Conservation (phyloP, 805 yeast species). For the Pichia californica region DNA sequence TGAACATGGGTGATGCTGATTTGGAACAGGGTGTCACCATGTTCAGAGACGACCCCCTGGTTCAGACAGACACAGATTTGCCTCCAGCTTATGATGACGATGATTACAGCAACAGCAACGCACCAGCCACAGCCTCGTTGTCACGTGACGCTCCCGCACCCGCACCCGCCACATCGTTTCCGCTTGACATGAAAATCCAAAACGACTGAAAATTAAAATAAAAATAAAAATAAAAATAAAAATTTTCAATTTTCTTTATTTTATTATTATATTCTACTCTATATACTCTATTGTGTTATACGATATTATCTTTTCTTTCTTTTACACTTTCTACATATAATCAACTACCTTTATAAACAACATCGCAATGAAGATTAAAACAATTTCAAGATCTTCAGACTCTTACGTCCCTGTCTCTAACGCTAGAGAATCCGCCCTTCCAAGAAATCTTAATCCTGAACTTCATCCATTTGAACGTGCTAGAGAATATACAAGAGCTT, state of each 20-base stretch:
- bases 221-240: no score
- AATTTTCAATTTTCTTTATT: not conserved
- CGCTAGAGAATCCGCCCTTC: constrained; percentile 79
- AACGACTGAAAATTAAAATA: no score
- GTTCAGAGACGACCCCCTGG: no score
- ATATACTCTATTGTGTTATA: not conserved
- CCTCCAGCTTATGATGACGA: no score
- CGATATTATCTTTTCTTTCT: not conserved
- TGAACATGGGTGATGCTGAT: no score
- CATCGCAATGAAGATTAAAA: constrained; percentile 65
- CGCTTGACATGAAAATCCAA: no score
- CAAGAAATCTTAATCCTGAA: constrained; percentile 88
- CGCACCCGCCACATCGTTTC: no score
- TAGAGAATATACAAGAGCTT: constrained; percentile 89
- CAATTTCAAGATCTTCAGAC: constrained; percentile 85
- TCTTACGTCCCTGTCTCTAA: constrained; percentile 87
- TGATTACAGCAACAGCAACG: no score
- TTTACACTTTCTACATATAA: not conserved
- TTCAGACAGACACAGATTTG: no score
- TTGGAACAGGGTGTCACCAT: no score
- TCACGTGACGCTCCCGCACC: no score
- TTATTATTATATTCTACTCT: not conserved
- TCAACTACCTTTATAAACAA: not conserved
- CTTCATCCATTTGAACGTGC: constrained; percentile 97
- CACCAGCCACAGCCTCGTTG: no score